These are phyloP conservation scores for Eruca vesicaria DNA, from an alignment of 441 rosid species.

Conservation along the genomic window DNA sequence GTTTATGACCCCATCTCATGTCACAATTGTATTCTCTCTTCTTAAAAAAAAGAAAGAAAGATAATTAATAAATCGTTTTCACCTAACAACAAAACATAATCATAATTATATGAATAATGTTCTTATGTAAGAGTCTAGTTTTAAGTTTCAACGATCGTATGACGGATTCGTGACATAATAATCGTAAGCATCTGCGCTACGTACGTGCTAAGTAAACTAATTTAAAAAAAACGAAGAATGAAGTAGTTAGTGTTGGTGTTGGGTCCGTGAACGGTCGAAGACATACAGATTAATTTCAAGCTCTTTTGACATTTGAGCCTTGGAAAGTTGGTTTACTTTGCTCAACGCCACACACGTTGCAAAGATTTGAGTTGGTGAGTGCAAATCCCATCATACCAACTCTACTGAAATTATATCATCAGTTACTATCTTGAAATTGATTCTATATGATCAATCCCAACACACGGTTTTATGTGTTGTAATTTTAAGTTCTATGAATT, in stretches of 20 bases:
- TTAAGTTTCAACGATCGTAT: not conserved
- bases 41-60: not conserved
- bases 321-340: conserved; percentile 15
- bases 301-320: conserved; percentile 17
- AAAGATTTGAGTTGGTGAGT: conserved; percentile 6
- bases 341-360: conserved; percentile 13
- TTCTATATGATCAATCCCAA: not conserved
- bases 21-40: not conserved
- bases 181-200: not conserved
- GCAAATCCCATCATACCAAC: conserved; percentile 21
- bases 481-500: not conserved
- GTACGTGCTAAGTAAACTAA: not conserved
- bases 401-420: not conserved
- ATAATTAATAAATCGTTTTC: not conserved
- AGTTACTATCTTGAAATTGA: not conserved
- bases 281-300: conserved; percentile 13
- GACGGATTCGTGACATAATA: conserved; percentile 22
- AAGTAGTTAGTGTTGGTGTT: conserved; percentile 8
- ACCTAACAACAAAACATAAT: not conserved
- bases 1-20: not conserved
- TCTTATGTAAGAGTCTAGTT: not conserved
- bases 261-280: conserved; percentile 19
- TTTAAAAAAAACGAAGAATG: not conserved
- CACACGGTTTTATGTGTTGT: not conserved
- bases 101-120: not conserved